Evolutionary conservation across 345 rosid genomes (phyloP), one percentile per base, ranked within the genome.

Genomic region (Hibiscus mutabilis): DNA sequence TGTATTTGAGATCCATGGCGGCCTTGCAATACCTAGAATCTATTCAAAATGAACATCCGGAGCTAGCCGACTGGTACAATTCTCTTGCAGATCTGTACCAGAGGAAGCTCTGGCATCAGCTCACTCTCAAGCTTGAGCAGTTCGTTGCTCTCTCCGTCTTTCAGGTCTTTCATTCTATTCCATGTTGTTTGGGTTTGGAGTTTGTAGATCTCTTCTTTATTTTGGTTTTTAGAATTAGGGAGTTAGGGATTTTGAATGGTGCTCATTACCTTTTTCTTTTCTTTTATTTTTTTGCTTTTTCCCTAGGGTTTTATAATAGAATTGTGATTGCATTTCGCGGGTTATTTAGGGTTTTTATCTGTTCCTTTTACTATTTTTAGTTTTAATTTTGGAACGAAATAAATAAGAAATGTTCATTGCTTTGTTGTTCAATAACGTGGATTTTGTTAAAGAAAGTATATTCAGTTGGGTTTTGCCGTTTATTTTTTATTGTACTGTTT

Each of bases 61-160:
- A 96, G 78, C 87, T 88, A 19, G 84, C 81, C n/a, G 98, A 92
- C 31, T 96, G 99, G 99, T 92, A 78, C 88, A 86, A 84, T 82
- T 77, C 94, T 29, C 79, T 96, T 5, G 90, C 96, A 76, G 97
- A 96, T 88, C 96, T 96, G 82, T 96, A 96, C 78, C 91, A 91
- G 86, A 88, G 82, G 87, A 96, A 96, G 91, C 99, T 96, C n/a
- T 96, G 99, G 98, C 97, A 96, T 73, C 97, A 96, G 80, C 98
- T 96, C 74, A 86, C 98, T 77, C 85, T 90, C 79, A 96, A 96
- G 90, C 98, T 96, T 44, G 98, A 96, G 59, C 94, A 91, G 86
- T 92, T 96, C 86, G 88, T 92, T 24, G 87, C 98, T 59, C 98
- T 85, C 78, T 74, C 96, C 40, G 87, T 86, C 71, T 88, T 86